Base-by-base conservation (phyloP, 208 protist species). In the Trypanosoma scelopori region DNA sequence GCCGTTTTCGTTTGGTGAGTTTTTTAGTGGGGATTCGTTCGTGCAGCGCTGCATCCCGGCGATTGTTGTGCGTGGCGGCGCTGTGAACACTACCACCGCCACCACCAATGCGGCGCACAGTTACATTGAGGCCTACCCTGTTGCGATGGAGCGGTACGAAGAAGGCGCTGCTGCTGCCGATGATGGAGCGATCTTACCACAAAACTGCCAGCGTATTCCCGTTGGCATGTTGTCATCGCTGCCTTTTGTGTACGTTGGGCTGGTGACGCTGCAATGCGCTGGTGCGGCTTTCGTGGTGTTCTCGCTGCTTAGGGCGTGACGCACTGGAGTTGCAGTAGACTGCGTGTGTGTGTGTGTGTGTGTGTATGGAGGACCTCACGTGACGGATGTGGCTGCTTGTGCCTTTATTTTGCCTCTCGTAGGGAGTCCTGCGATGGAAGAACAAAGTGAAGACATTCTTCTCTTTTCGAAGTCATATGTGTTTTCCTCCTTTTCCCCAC, bases 221-320 rank as follows among this genome's bases (percentile, higher is more conserved):
- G 75, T 89, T 45, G 84, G 77, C 23, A 30, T 83, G 18, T 70
- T 94, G 16, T 60, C 56, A 1, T 77, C 88, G 32, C 55, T 91
- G 13, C 77, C 81, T 5, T 65, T 84, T 27, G 84, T 92, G 18
- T 90, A 94, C 59, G 46, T 35, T 25, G 49, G 57, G 0, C 60
- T 92, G 41, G 79, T 88, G 68, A 49, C 45, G 5, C 69, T 94
- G 48, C 74, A 92, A 20, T 74, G 79, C 30, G 27, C 51, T 69
- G 68, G 65, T 47, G 57, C 41, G 16, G 49, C 20, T 45, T 52
- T 72, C 59, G 57, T 72, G 27, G 27, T 72, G 13, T 5, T 72
- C 11, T 65, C 58, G 6, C 23, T 71, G 16, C 13, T 58, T 5
- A 23, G 37, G 9, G 43, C 39, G 20, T 58, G 41, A 48, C 32